phyloP scores from a whole-genome alignment of 345 rosid species.

The thale cress (Arabidopsis thaliana) region TAIR10.1 NC_003074.8:4499001-4499500 shows the following conservation, averaged over 20 bases:
- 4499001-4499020: conserved; percentile 91
- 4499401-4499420: neutral
- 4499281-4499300: neutral
- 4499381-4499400: neutral
- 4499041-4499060: conserved; percentile 1
- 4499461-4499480: conserved; percentile 72
- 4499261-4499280: conserved; percentile 16
- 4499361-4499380: neutral
- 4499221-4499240: conserved; percentile 6
- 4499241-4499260: conserved; percentile 9
- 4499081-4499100: conserved; percentile 2
- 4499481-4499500: conserved; percentile 81
- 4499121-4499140: conserved; percentile 80
- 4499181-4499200: conserved; percentile 88
- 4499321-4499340: neutral
- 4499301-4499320: neutral
- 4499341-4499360: neutral
- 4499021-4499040: conserved; percentile 85
- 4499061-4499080: neutral
- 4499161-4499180: conserved; percentile 61
- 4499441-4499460: conserved; percentile 35
- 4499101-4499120: conserved; percentile 73
- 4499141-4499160: conserved; percentile 76
- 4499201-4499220: conserved; percentile 23
- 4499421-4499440: neutral